Conservation (phyloP, 257 asterid genomes). For the Leptodermis oblonga region DNA sequence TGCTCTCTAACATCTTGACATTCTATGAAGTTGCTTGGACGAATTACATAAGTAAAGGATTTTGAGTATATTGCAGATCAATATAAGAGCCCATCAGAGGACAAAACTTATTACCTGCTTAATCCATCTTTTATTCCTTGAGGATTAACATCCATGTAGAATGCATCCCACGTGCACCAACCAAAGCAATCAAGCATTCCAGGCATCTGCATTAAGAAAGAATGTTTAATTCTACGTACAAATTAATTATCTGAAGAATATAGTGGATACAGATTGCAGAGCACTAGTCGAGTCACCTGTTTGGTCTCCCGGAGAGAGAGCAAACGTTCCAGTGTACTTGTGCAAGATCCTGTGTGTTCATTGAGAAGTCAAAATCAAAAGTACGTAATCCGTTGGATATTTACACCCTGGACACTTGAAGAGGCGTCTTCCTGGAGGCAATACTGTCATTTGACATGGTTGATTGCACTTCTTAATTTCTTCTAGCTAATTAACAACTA, state of each 20-base stretch:
- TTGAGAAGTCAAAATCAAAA: slow-evolving; percentile 9
- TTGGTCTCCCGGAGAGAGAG: slow-evolving; percentile 38
- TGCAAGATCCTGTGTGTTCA: slow-evolving; percentile 36
- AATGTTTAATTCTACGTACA: not conserved
- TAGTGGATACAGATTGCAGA: not conserved
- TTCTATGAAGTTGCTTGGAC: not conserved
- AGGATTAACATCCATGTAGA: slow-evolving; percentile 50
- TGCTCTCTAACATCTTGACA: too few species aligned
- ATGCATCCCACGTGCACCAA: slow-evolving; percentile 87
- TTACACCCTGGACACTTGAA: not conserved
- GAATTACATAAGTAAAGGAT: not conserved
- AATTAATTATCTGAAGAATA: slow-evolving; percentile 1
- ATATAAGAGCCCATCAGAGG: not conserved
- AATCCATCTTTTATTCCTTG: slow-evolving; percentile 51
- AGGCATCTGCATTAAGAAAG: slow-evolving; percentile 28
- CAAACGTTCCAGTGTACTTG: slow-evolving; percentile 42
- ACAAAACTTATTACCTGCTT: slow-evolving; percentile 16
- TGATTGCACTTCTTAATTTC: not conserved
- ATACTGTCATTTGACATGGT: not conserved
- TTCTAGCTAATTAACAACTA: not conserved
- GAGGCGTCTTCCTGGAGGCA: not conserved
- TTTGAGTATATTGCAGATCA: not conserved
- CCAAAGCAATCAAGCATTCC: slow-evolving; percentile 62
- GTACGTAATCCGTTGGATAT: not conserved
- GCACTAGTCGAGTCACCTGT: slow-evolving; percentile 23